Base-by-base conservation (phyloP, 2,329 filamentous ascomycete species). In the Alternaria alternata region DNA sequence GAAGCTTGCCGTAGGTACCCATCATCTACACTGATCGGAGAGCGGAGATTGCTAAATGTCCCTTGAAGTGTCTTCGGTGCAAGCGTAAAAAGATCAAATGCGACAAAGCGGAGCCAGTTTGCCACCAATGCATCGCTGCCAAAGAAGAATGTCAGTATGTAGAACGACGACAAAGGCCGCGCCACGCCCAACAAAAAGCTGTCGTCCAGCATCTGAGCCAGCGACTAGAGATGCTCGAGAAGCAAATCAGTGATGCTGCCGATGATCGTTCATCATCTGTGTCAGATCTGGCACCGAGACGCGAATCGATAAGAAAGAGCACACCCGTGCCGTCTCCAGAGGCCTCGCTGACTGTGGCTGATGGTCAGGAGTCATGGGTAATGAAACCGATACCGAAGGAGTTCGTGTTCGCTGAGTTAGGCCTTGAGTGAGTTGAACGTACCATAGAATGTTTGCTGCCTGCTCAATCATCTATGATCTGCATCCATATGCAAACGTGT, bases 81-180 rank as follows among this genome's bases (percentile, higher is more conserved):
- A 70, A 66, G 56, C 59, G 56, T 28, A 71, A 69, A 42, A 69
- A 75, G 69, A 68, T 73, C 34, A 75, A 74, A 62, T 75, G 72
- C 39, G 68, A 75, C 34, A 73, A 65, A 61, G 62, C 20, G 18
- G 62, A 71, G 12, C 67, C 67, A 9, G 56, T 55, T 11, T 75
- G 72, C 51, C 67, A 70, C 48, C 73, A 74, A 51, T 74, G 73
- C 55, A 60, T 67, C 24, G 64, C 63, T 18, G 68, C 70, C 12
- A 65, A 63, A 9, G 51, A 56, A 24, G 70, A 73, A 30, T 75
- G 73, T 49, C 61, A 70, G 34, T 75, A 75, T 59, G 64, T 74
- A 14, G 71, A 70, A 43, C 63, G 73, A n/a, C 59, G 67, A 18
- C 65, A 73, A 62, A 59, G 72, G 26, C 67, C 68, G 42, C 66